Percentiles rank a stretch among this genome's conserved stretches.
Evolutionary conservation across 805 yeast genomes (phyloP).

Genomic region (Kodamaea nitidulidarum): DNA sequence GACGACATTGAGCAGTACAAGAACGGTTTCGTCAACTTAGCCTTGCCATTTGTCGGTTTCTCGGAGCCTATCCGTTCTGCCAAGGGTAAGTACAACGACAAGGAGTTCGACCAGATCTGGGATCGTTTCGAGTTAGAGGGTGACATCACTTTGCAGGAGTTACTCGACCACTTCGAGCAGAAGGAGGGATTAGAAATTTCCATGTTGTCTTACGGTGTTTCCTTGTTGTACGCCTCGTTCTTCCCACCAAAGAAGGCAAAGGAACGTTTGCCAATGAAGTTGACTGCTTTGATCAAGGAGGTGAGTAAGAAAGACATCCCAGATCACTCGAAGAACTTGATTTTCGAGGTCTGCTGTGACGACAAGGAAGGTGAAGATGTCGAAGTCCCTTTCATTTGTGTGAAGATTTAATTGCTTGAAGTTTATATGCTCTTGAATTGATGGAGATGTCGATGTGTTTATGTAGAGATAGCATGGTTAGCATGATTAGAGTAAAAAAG

Average conservation of each 20-base stretch:
- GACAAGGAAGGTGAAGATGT: constrained; percentile 93
- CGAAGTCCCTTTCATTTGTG: constrained; percentile 83
- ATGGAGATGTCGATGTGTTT: no score
- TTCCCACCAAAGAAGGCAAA: constrained; percentile 86
- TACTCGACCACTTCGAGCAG: constrained; percentile 70
- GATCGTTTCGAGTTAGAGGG: constrained; percentile 84
- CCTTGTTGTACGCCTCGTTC: constrained; percentile 87
- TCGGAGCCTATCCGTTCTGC: constrained; percentile 92
- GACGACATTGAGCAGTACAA: constrained; percentile 78
- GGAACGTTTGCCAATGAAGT: constrained; percentile 64
- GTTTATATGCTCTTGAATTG: background rate
- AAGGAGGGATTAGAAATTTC: constrained; percentile 83
- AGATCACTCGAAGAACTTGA: constrained; percentile 66
- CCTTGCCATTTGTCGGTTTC: constrained; percentile 93
- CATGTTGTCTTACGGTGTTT: constrained; percentile 89
- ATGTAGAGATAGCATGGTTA: no score
- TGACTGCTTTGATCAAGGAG: constrained; percentile 75
- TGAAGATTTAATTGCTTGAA: constrained; percentile 30
- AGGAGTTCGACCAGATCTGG: constrained; percentile 87
- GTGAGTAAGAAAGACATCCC: constrained; percentile 83
- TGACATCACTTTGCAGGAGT: constrained; percentile 68
- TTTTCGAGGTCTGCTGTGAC: constrained; percentile 88
- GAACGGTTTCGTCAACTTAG: constrained; percentile 89
- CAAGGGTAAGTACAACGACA: constrained; percentile 74
- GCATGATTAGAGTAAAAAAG: no score